Evolutionary conservation across 2,329 filamentous ascomycete genomes (phyloP), one percentile per base, ranked within the genome.

Genomic region (Purpureocillium lavendulum): DNA sequence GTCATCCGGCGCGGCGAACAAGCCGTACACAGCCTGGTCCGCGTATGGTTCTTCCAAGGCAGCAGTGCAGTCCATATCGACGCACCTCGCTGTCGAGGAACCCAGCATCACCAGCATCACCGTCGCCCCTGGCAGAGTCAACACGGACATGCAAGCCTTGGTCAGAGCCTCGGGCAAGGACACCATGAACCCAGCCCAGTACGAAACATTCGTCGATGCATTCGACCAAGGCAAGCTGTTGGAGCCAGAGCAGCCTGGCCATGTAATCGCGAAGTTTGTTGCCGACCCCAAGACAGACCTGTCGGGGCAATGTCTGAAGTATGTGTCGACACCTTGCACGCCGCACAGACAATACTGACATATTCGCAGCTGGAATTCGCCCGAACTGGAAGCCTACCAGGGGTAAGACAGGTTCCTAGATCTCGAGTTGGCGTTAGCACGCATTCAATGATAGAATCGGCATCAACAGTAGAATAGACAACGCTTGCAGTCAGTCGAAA

Each of bases 61-160:
- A 0, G 87, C 84, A 1, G 57, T 92, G 52, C 94, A 94, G 58
- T 86, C 90, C 49, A 64, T 95, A 5, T 80, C 81, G 1, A 63
- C 73, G 32, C 87, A 89, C 29, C 61, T 96, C 29, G 77, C 77
- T 0, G 70, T 72, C 1, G 89, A 96, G 56, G 89, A 95, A 59
- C 79, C 82, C 1, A 70, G 80, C 12, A 78, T 95, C 33, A 84
- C 76, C 0, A 80, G 77, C 11, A 64, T 95, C 1, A 71, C 85
- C 0, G 67, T 96, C 28, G 71, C 81, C 4, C 89, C 89, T 0
- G 89, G 89, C 3, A 78, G 85, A 34, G 83, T 94, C 7, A 84
- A 95, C 55, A 96, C 89, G 0, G 82, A 82, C 38, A 96, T 96
- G 89, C 89, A 95, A 59, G 72, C 72, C n/a, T 75, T 84, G 41